These are phyloP conservation scores for Silene noctiflora DNA, from an alignment of 179 eudicot species.

Conservation along the genomic window DNA sequence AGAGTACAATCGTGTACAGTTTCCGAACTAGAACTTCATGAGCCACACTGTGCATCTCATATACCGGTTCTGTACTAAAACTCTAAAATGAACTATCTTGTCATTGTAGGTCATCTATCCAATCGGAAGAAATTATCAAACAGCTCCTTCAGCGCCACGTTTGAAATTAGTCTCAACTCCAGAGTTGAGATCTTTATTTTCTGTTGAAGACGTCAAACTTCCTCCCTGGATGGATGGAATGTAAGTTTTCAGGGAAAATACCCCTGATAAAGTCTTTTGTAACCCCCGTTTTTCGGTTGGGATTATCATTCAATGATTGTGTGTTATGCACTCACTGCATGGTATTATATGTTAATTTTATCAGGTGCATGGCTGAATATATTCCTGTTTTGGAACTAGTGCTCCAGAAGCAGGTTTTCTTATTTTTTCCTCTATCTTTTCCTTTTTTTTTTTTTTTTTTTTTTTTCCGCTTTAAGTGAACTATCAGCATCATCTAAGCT, in stretches of 20 bases:
- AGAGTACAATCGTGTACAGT: background rate
- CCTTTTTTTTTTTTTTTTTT: background rate
- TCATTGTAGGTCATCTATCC: conserved; percentile 67
- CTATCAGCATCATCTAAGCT: background rate
- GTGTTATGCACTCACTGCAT: background rate
- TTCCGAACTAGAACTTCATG: background rate
- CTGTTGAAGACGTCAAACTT: conserved; percentile 84
- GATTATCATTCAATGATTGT: conserved; percentile 2
- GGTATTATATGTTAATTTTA: background rate
- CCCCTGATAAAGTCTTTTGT: background rate
- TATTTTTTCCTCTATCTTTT: background rate
- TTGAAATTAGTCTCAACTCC: conserved; percentile 72
- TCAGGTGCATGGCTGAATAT: conserved; percentile 98
- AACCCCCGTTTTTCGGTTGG: background rate
- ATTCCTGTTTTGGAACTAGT: conserved; percentile 71
- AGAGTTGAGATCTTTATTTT: conserved; percentile 70
- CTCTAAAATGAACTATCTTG: background rate
- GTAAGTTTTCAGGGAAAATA: conserved; percentile 38
- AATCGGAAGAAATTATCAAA: conserved; percentile 61
- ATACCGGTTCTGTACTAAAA: background rate
- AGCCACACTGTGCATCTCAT: background rate
- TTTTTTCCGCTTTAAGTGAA: conserved; percentile 2
- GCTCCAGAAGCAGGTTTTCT: conserved; percentile 64
- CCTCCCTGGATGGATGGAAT: conserved; percentile 86
- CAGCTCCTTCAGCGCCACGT: conserved; percentile 67